These are phyloP conservation scores for Haplosporangium gracile DNA, from an alignment of 192 early-diverging fungal species.

Conservation along the genomic window DNA sequence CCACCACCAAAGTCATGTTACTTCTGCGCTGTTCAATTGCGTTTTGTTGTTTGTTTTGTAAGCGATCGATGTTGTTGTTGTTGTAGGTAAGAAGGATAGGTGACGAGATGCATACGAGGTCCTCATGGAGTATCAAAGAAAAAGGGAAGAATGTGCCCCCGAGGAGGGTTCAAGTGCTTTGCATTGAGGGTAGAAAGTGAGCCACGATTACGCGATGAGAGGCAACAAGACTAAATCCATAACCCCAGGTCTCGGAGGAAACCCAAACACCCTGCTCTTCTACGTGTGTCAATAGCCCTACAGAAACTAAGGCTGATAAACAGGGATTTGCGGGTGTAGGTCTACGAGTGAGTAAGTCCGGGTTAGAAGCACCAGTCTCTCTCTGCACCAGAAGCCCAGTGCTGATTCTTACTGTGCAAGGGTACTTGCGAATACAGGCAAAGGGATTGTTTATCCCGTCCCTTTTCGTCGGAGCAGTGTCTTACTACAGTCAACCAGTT, in stretches of 20 bases:
- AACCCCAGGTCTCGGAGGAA: neutral
- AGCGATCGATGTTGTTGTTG: neutral
- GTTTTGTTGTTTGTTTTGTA: neutral
- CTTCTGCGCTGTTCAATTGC: neutral
- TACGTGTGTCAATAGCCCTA: neutral
- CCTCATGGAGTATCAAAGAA: neutral
- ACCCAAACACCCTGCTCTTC: neutral
- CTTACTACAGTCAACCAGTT: too few species aligned
- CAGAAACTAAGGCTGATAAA: neutral
- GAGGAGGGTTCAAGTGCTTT: neutral
- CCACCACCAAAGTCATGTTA: neutral
- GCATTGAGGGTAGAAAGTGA: neutral
- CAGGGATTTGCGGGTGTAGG: neutral
- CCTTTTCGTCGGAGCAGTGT: neutral
- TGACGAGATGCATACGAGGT: neutral
- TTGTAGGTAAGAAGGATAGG: neutral
- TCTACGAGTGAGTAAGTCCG: neutral
- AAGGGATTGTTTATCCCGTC: too few species aligned
- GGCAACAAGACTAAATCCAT: neutral
- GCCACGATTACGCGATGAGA: neutral
- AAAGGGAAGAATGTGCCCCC: neutral
- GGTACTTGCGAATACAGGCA: neutral
- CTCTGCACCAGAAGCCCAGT: neutral
- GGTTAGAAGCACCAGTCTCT: conserved; percentile 1
- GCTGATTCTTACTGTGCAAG: neutral